These are phyloP conservation scores for Scheffersomyces cryptocercus DNA, from an alignment of 1,139 yeast species.

Conservation along the genomic window DNA sequence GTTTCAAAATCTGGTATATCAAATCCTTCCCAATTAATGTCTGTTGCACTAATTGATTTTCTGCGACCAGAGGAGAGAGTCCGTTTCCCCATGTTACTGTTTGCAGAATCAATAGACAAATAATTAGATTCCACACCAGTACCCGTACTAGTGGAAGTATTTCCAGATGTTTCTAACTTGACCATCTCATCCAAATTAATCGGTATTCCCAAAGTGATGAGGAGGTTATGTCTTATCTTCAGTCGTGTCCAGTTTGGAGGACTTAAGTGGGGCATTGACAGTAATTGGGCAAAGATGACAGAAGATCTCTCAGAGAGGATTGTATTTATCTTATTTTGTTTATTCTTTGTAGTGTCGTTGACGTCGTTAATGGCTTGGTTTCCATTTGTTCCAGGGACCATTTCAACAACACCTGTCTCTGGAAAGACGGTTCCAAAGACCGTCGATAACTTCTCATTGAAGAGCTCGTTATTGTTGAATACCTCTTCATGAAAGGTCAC, in stretches of 20 bases:
- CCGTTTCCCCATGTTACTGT: slow-evolving; percentile 7
- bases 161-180: background rate
- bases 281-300: slow-evolving; percentile 34
- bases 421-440: slow-evolving; percentile 26
- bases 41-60: slow-evolving; percentile 28
- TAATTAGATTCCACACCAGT: slow-evolving; percentile 1
- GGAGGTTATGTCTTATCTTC: slow-evolving; percentile 55
- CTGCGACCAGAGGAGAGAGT: slow-evolving; percentile 6
- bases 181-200: slow-evolving; percentile 54
- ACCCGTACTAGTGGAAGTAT: background rate
- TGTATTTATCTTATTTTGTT: background rate
- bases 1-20: slow-evolving; percentile 26
- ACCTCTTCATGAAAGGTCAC: slow-evolving; percentile 13
- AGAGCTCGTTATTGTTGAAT: slow-evolving; percentile 13
- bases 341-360: background rate
- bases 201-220: slow-evolving; percentile 60
- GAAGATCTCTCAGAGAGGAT: slow-evolving; percentile 28
- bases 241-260: slow-evolving; percentile 62
- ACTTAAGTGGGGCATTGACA: slow-evolving; percentile 42
- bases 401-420: background rate
- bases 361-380: too few relatives aligned
- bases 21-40: slow-evolving; percentile 35
- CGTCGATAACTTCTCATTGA: slow-evolving; percentile 16
- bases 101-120: slow-evolving; percentile 6
- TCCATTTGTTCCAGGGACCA: too few relatives aligned